These are phyloP conservation scores for Agrocybe praecox DNA, from an alignment of 768 basidiomycete genomes.

Conservation along the genomic window DNA sequence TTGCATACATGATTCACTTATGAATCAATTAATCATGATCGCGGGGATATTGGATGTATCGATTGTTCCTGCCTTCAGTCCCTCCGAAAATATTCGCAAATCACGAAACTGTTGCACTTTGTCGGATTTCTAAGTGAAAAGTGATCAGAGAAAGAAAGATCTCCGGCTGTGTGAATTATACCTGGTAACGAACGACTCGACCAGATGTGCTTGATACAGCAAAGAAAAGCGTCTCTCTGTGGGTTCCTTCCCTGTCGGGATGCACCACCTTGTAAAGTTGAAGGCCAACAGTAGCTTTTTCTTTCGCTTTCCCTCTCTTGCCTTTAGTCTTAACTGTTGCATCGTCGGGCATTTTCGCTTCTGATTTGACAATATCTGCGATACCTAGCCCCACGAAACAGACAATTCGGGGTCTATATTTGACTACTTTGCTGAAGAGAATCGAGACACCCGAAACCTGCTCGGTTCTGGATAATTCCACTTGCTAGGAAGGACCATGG, in stretches of 20 bases:
- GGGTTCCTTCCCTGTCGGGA: not conserved
- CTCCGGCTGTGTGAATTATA: slow-evolving; percentile 26
- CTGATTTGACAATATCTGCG: slow-evolving; percentile 35
- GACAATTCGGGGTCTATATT: slow-evolving; percentile 61
- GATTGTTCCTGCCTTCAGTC: slow-evolving; percentile 21
- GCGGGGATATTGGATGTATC: not conserved
- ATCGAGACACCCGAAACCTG: slow-evolving; percentile 53
- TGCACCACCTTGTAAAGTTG: slow-evolving; percentile 56
- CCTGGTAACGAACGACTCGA: slow-evolving; percentile 72
- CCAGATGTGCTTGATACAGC: slow-evolving; percentile 80
- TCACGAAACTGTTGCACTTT: slow-evolving; percentile 45
- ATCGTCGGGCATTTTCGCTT: not conserved
- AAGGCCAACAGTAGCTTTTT: slow-evolving; percentile 36
- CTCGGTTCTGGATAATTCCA: slow-evolving; percentile 56
- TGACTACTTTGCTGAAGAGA: slow-evolving; percentile 61
- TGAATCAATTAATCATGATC: not conserved
- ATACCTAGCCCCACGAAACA: slow-evolving; percentile 83
- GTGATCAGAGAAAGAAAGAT: not conserved
- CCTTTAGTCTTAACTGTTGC: not conserved
- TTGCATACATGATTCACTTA: too few species aligned
- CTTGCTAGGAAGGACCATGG: slow-evolving; percentile 37
- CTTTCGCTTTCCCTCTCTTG: not conserved
- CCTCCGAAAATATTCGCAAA: slow-evolving; percentile 29
- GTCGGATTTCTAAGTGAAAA: slow-evolving; percentile 36
- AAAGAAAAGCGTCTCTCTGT: slow-evolving; percentile 68